These are phyloP conservation scores for Penicillium egyptiacum DNA, from an alignment of 495 filamentous ascomycete species.

Conservation along the genomic window DNA sequence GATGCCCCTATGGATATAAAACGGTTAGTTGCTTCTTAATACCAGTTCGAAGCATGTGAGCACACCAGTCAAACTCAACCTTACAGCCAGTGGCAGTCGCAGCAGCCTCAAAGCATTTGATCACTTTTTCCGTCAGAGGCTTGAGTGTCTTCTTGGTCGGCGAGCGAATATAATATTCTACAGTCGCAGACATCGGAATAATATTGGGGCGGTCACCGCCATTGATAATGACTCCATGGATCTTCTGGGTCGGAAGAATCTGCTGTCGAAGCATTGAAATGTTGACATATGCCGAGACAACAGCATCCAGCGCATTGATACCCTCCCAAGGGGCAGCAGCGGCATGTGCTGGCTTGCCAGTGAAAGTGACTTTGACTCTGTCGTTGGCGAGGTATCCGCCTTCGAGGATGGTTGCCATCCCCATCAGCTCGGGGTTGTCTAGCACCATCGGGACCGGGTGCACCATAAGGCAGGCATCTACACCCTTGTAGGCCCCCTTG, in stretches of 20 bases:
- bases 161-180: constrained; percentile 59
- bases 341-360: constrained; percentile 54
- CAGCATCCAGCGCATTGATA: constrained; percentile 65
- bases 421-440: constrained; percentile 18
- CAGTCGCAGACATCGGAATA: constrained; percentile 52
- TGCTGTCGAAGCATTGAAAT: constrained; percentile 63
- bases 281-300: constrained; percentile 61
- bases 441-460: constrained; percentile 48
- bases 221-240: constrained; percentile 48
- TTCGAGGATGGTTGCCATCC: constrained; percentile 38
- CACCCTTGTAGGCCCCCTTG: constrained; percentile 49
- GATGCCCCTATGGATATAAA: constrained; percentile 29
- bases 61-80: constrained; percentile 45
- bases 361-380: constrained; percentile 48
- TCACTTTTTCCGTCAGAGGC: constrained; percentile 47
- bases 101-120: constrained; percentile 58
- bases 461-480: constrained; percentile 54
- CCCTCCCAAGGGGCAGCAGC: constrained; percentile 64
- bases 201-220: constrained; percentile 52
- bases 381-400: constrained; percentile 55
- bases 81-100: constrained; percentile 57
- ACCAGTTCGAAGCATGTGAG: background rate
- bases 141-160: constrained; percentile 45
- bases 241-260: constrained; percentile 45
- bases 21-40: background rate